Base-by-base conservation (phyloP, 306 rosid species). In the Trifolium subterraneum region DNA sequence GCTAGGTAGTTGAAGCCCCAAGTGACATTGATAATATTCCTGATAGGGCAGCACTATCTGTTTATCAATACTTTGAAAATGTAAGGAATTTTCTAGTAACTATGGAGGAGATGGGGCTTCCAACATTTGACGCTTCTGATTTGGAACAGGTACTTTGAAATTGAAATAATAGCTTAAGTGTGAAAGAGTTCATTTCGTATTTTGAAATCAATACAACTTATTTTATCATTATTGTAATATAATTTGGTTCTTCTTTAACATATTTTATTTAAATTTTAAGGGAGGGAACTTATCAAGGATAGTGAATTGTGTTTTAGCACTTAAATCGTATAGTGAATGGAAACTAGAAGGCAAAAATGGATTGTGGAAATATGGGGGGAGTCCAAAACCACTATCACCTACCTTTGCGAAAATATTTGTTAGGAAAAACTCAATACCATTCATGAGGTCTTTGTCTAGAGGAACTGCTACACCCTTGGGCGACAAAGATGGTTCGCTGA, bases 51-150 rank as follows among this genome's bases (percentile, higher is more conserved):
- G 85, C 87, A 23, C 27, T 84, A 9, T 80, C 83, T 70, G 73
- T 66, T 22, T 84, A 62, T 74, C 87, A 84, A 12, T 84, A 67
- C 75, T 84, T 84, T 50, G 87, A 84, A 78, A 84, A 84, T 73
- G 72, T 84, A 18, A 77, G 85, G 76, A 84, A 84, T 39, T 84
- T 81, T 64, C 78, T 84, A 1, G 83, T 84, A 50, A 74, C 85
- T 23, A 18, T 70, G 80, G 70, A 56, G 63, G 83, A 70, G 75
- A 38, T 84, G 83, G 87, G 85, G 45, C 86, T 94, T 80, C 99
- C 99, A 27, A 87, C 86, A 68, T 94, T 92, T 71, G 93, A 90
- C 74, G 92, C 88, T 70, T 92, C 96, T 75, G 99, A 94, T 82
- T 83, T 94, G 80, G 97, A 92, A 76, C 85, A 88, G 92, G 98